A percentile compares a stretch with the other conserved stretches of the same genome.
phyloP scores from a whole-genome alignment of 2,329 filamentous ascomycete genomes.

The Aureobasidium sp. region DNA sequence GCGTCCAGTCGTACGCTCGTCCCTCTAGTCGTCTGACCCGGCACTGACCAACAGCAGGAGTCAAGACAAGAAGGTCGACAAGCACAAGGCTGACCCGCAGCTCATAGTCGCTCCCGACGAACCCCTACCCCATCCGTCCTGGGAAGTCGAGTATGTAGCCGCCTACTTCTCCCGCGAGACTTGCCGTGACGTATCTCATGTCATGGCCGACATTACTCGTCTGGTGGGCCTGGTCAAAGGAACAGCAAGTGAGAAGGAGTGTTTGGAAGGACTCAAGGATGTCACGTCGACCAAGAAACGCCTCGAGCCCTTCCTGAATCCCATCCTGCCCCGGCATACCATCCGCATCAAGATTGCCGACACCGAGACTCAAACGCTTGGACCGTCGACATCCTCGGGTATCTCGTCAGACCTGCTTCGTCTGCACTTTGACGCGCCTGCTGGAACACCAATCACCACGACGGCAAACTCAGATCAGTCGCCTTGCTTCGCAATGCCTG shows the following conservation, averaged over 20 bases:
- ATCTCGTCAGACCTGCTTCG: conserved; percentile 34
- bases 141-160: conserved; percentile 86
- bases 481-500: conserved; percentile 9
- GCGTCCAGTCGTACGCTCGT: conserved; percentile 30
- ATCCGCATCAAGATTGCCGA: conserved; percentile 69
- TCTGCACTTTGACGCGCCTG: conserved; percentile 31
- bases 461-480: conserved; percentile 25
- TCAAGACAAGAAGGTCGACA: neutral
- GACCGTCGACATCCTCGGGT: conserved; percentile 36
- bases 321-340: conserved; percentile 74
- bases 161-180: conserved; percentile 82
- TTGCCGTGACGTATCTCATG: conserved; percentile 70
- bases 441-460: conserved; percentile 43
- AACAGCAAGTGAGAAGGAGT: conserved; percentile 56
- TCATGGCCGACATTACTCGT: conserved; percentile 75
- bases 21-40: neutral
- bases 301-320: conserved; percentile 81
- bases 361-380: conserved; percentile 38
- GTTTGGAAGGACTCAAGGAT: conserved; percentile 44
- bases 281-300: conserved; percentile 67
- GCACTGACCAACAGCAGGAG: neutral
- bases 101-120: neutral
- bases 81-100: conserved; percentile 2
- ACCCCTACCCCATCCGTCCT: conserved; percentile 41
- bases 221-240: conserved; percentile 67